Evolutionary conservation across 306 rosid species (phyloP).

Genomic region (Elaeagnus macrophylla): DNA sequence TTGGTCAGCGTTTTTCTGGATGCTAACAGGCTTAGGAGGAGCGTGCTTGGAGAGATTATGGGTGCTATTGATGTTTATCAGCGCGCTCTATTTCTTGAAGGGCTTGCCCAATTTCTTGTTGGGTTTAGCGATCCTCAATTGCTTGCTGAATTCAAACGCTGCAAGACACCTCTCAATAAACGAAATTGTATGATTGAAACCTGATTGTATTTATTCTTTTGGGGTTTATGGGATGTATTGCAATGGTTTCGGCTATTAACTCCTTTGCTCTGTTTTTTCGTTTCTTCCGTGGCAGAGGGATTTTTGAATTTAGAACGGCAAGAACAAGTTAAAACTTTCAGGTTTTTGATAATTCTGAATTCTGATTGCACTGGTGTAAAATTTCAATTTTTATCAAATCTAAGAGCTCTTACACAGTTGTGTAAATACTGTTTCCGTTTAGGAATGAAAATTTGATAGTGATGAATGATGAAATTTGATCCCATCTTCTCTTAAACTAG

Average conservation of each 20-base stretch:
- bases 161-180: slow-evolving; percentile 5
- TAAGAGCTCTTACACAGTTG: too few species aligned
- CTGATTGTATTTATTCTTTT: slow-evolving; percentile 1
- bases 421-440: too few species aligned
- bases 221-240: neutral
- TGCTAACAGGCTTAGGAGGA: slow-evolving; percentile 54
- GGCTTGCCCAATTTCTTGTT: slow-evolving; percentile 50
- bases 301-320: too few species aligned
- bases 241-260: neutral
- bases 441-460: too few species aligned
- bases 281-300: too few species aligned
- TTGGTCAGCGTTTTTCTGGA: slow-evolving; percentile 44
- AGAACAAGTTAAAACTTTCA: too few species aligned
- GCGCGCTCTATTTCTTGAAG: slow-evolving; percentile 59
- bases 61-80: slow-evolving; percentile 41
- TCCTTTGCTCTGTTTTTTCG: neutral
- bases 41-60: slow-evolving; percentile 49
- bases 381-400: too few species aligned
- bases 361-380: too few species aligned
- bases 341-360: too few species aligned
- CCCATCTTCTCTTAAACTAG: too few species aligned
- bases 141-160: slow-evolving; percentile 21
- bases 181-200: neutral
- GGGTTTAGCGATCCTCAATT: slow-evolving; percentile 43
- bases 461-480: too few species aligned